Base-by-base conservation (phyloP, 805 yeast genomes). In the Candida ipomoeae region DNA sequence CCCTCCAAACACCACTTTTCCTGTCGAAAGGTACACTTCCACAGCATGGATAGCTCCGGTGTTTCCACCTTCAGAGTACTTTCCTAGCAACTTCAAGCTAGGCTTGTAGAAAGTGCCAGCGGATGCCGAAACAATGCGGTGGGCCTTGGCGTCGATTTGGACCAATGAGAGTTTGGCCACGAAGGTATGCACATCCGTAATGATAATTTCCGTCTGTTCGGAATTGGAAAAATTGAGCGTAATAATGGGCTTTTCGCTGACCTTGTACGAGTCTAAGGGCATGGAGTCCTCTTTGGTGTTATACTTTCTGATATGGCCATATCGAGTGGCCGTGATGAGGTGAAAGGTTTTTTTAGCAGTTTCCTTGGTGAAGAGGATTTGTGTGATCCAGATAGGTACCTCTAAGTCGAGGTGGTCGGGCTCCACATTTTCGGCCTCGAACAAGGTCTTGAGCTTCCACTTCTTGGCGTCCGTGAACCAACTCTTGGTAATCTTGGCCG, bases 371-470 rank as follows among this genome's bases (percentile, higher is more conserved):
- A 84, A 81, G 48, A 71, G 64, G 42, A 89, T 74, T 49, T 78
- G 75, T 5, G 83, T 78, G 37, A 89, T 77, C 87, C 95, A 85
- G 10, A 92, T 79, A 3, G 96, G 96, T 6, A 84, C 94, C 51
- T 90, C 77, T 55, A 94, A 69, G 58, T 87, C 95, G 29, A 92
- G 69, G 55, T 78, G 80, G 67, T 86, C 87, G 58, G 88, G 84
- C 52, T 85, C 81, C n/a, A 89, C 96, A 64, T 89, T 89, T 62
- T 87, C 87, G 2, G 86, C 96, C 56, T 78, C 75, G 77, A 86
- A 91, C 4, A 85, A 50, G 5, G 61, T 60, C 57, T 60, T 58
- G 1, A 64, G 56, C 15, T 32, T 48, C 57, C 58, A 58, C 15
- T 45, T 18, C 3, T 23, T 32, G 5, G 52, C 34, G 33, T 15